Percentiles rank a stretch among this genome's conserved stretches.
phyloP scores from a whole-genome alignment of 139 green algal species.

The Yamagishiella unicocca region DNA sequence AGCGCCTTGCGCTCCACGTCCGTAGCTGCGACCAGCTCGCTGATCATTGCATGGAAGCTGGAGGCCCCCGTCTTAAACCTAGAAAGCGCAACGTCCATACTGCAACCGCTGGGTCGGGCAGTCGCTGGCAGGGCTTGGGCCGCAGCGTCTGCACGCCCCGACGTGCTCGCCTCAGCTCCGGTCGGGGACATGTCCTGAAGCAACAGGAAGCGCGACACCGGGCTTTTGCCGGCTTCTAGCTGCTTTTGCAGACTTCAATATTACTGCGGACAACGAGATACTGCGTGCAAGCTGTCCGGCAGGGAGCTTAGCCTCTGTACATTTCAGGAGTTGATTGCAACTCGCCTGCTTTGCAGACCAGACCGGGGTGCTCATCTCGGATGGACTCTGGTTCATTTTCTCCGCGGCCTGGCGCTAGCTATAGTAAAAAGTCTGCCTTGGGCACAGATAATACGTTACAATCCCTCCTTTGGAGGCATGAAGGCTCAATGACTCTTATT shows the following conservation, averaged over 20 bases:
- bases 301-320: too few species aligned
- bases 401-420: neutral
- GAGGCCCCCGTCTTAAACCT: conserved; percentile 46
- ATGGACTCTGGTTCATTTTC: neutral
- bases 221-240: too few species aligned
- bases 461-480: too few species aligned
- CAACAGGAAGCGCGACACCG: too few species aligned
- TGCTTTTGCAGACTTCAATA: too few species aligned
- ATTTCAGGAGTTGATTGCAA: too few species aligned
- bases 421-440: too few species aligned
- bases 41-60: conserved; percentile 52
- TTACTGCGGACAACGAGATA: too few species aligned
- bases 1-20: conserved; percentile 61
- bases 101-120: neutral
- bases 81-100: conserved; percentile 21
- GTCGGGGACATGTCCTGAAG: neutral
- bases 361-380: conserved; percentile 1
- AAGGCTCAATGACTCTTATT: too few species aligned
- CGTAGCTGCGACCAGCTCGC: conserved; percentile 50
- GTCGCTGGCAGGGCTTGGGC: neutral
- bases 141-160: neutral
- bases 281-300: too few species aligned
- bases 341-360: conserved; percentile 11
- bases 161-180: neutral
- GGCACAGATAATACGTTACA: too few species aligned